A percentile compares a stretch with the other conserved stretches of the same genome.
Evolutionary conservation across 2,329 filamentous ascomycete genomes (phyloP).

Genomic region (Akanthomyces uredinophilus): DNA sequence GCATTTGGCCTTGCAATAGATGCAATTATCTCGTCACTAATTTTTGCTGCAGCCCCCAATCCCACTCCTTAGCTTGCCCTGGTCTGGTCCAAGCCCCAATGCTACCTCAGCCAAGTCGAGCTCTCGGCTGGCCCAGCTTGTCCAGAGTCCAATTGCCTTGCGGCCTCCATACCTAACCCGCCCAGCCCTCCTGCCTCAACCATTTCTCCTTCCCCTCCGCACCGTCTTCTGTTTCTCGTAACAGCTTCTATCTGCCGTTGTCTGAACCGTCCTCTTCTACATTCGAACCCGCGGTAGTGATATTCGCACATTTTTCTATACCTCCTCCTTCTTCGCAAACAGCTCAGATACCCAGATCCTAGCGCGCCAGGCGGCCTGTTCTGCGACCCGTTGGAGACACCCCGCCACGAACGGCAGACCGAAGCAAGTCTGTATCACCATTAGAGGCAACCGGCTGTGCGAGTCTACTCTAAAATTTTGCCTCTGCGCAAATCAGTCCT

Average conservation of each 20-base stretch:
- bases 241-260: neutral
- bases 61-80: neutral
- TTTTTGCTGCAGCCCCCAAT: neutral
- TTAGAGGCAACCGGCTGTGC: neutral
- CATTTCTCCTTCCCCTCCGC: conserved; percentile 5
- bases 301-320: neutral
- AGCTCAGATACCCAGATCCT: conserved; percentile 3
- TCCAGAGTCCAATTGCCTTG: neutral
- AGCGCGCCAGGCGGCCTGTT: conserved; percentile 12
- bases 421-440: neutral
- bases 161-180: conserved; percentile 12
- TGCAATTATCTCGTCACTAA: neutral
- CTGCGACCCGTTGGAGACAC: conserved; percentile 14
- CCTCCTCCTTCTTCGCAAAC: neutral
- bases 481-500: neutral
- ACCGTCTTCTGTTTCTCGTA: neutral
- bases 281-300: neutral
- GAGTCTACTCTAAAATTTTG: neutral
- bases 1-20: neutral
- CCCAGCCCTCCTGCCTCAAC: conserved; percentile 2
- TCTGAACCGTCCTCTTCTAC: neutral
- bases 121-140: neutral
- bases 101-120: conserved; percentile 1
- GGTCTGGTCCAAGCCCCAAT: conserved; percentile 5
- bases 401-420: conserved; percentile 10